Conservation (phyloP, 306 rosid species). For the Fragaria nilgerrensis region DNA sequence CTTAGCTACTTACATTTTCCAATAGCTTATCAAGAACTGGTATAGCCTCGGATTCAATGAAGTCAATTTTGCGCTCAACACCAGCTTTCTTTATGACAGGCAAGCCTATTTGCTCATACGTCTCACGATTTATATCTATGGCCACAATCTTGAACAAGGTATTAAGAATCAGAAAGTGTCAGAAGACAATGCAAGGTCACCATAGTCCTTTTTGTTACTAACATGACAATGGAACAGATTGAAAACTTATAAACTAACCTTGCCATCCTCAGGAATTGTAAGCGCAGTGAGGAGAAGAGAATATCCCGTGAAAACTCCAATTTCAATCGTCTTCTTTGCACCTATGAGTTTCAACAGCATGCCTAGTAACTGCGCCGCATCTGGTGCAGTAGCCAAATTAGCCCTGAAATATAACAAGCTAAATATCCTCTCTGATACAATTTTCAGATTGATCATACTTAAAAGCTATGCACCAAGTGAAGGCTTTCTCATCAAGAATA, state of each 20-base stretch:
- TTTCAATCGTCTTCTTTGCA: conserved; percentile 55
- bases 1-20: conserved; percentile 35
- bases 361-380: conserved; percentile 44
- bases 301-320: conserved; percentile 61
- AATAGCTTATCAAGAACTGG: conserved; percentile 51
- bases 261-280: conserved; percentile 53
- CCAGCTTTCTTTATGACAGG: conserved; percentile 61
- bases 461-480: background rate
- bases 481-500: background rate
- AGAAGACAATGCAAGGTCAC: background rate
- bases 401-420: conserved; percentile 28
- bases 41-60: conserved; percentile 48
- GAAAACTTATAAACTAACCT: conserved; percentile 8
- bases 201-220: background rate
- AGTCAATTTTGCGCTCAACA: conserved; percentile 59
- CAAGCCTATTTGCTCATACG: conserved; percentile 49
- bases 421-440: background rate
- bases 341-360: conserved; percentile 44
- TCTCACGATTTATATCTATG: conserved; percentile 39
- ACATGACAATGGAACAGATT: background rate
- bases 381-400: conserved; percentile 37
- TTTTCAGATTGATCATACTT: background rate
- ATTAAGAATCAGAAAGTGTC: background rate
- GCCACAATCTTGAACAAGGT: conserved; percentile 46
- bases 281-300: conserved; percentile 75